Percentiles rank a stretch among this genome's conserved stretches.
Evolutionary conservation across 2,329 filamentous ascomycete genomes (phyloP).

Genomic region (Ophiostoma angusticollis): DNA sequence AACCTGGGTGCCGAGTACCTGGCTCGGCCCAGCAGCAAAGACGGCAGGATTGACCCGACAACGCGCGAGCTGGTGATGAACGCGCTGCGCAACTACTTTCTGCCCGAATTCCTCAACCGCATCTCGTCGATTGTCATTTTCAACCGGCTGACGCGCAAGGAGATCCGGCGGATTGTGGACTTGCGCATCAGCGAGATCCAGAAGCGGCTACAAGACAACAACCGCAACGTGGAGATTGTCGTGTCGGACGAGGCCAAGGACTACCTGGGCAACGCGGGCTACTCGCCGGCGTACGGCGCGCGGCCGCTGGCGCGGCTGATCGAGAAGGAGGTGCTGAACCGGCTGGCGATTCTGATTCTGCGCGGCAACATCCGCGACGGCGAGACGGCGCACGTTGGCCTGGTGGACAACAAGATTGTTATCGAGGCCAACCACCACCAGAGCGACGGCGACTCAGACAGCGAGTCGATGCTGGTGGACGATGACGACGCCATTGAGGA

Average conservation of each 20-base stretch:
- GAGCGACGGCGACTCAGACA: conserved; percentile 35
- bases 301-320: conserved; percentile 80
- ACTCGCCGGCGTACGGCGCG: conserved; percentile 91
- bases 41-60: conserved; percentile 74
- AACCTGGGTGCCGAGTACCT: conserved; percentile 93
- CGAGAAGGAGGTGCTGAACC: conserved; percentile 94
- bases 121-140: conserved; percentile 96
- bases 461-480: conserved; percentile 56
- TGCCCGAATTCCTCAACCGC: conserved; percentile 96
- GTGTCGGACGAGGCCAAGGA: conserved; percentile 79
- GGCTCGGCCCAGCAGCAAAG: conserved; percentile 60
- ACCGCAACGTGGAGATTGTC: conserved; percentile 73
- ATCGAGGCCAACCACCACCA: conserved; percentile 72
- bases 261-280: conserved; percentile 81
- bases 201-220: conserved; percentile 74
- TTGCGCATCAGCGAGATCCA: conserved; percentile 80
- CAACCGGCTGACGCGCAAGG: conserved; percentile 79
- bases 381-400: conserved; percentile 65
- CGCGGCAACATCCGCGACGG: conserved; percentile 75
- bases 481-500: conserved; percentile 64
- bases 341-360: conserved; percentile 80
- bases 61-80: conserved; percentile 86
- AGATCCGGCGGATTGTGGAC: conserved; percentile 95
- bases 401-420: conserved; percentile 66
- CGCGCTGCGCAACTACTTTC: conserved; percentile 85